Conservation (phyloP, 2,329 filamentous ascomycete genomes). For the Arthrobotrys musiformis region DNA sequence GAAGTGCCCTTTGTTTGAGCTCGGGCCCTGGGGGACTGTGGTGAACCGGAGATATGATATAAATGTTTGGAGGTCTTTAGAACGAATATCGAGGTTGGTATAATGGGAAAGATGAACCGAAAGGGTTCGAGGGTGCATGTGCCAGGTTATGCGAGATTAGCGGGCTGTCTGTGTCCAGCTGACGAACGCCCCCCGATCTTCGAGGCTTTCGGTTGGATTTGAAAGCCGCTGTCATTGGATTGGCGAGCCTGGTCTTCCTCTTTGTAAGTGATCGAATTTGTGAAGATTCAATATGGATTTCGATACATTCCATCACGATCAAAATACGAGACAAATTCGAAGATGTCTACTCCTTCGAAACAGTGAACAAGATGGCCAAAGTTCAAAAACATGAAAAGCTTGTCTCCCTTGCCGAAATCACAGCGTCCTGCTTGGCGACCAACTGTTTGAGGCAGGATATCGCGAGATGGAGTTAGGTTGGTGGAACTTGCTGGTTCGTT, state of each 20-base stretch:
- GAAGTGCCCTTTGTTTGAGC: background rate
- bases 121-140: background rate
- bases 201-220: background rate
- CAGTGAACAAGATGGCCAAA: too few relatives aligned
- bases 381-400: conserved; percentile 21
- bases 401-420: conserved; percentile 30
- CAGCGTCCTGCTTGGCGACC: conserved; percentile 9
- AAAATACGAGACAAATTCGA: background rate
- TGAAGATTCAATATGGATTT: background rate
- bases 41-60: background rate
- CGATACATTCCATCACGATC: background rate
- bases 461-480: conserved; percentile 42
- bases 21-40: background rate
- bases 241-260: too few relatives aligned
- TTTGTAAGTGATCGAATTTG: background rate
- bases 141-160: conserved; percentile 12
- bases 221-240: background rate
- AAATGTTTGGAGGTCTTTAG: too few relatives aligned
- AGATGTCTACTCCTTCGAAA: too few relatives aligned
- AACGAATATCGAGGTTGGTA: background rate
- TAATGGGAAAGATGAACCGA: background rate
- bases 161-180: conserved; percentile 11
- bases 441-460: conserved; percentile 50
- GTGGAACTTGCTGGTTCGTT: conserved; percentile 5
- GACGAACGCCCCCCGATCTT: background rate